These are phyloP conservation scores for Colletotrichum musicola DNA, from an alignment of 2,329 filamentous ascomycete species.

Conservation along the genomic window DNA sequence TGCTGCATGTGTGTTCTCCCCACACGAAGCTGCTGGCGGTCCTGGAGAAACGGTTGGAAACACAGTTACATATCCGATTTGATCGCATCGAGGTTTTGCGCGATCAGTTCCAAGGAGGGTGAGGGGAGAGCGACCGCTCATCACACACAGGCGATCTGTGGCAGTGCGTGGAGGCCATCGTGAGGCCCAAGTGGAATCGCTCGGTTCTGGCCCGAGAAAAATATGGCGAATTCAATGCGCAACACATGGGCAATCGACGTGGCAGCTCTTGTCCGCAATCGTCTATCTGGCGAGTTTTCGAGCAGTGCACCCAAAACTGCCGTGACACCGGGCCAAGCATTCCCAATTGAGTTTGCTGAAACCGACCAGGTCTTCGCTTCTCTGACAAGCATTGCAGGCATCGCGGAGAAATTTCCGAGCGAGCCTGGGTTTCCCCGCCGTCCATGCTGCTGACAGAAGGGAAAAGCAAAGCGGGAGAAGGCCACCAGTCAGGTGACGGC, in stretches of 20 bases:
- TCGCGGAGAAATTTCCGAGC: constrained; percentile 31
- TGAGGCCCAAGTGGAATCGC: constrained; percentile 3
- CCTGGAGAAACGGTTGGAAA: neutral
- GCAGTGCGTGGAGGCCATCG: neutral
- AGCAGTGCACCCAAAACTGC: constrained; percentile 27
- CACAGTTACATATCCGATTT: neutral
- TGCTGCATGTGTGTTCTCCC: constrained; percentile 9
- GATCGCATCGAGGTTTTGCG: neutral
- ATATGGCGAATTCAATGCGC: constrained; percentile 3
- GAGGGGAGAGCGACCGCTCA: neutral
- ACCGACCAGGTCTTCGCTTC: constrained; percentile 27
- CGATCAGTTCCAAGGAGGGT: neutral
- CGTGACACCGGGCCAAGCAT: constrained; percentile 36
- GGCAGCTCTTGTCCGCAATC: neutral
- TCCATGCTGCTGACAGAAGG: constrained; percentile 5
- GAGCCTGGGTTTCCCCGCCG: constrained; percentile 16
- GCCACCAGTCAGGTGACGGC: constrained; percentile 24
- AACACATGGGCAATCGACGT: constrained; percentile 2
- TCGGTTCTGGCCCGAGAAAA: neutral
- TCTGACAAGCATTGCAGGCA: constrained; percentile 35
- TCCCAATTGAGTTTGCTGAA: constrained; percentile 36
- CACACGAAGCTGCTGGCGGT: neutral
- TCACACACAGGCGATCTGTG: neutral
- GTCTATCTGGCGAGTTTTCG: constrained; percentile 1
- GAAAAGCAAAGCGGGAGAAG: neutral